Base-by-base conservation (phyloP, 2,329 filamentous ascomycete genomes). In the Colletotrichum tropicale region DNA sequence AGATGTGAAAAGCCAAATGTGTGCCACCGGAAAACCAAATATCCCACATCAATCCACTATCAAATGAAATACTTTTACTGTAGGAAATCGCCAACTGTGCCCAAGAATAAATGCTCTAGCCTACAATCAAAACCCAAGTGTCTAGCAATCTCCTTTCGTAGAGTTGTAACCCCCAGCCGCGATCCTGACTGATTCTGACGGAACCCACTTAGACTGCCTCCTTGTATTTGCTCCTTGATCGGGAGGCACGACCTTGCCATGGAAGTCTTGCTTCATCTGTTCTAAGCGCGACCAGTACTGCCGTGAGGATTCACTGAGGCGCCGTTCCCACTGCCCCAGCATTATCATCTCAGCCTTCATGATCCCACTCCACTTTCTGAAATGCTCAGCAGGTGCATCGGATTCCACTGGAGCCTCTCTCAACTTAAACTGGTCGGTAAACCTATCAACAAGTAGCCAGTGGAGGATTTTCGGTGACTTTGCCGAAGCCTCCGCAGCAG, bases 261-360 rank as follows among this genome's bases (percentile, higher is more conserved):
- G 0, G 6, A 48, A 21, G 0, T 2, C 6, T 48, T 4, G 10
- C 43, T 8, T 48, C 18, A 48, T 48, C 1, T 3, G 18, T 48
- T 4, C 43, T 21, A 48, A 13, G 0, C n/a, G 43, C 2, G 43
- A 48, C 10, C 6, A 48, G n/a, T 48, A 48, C 9, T 48, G 43
- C 0, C 9, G 43, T 0, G 18, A 48, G 5, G 43, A 21, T 1
- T 48, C 43, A 21, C 2, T n/a, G 0, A n/a, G 0, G 0, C n/a
- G 18, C 0, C 43, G 18, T 48, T 48, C 43, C 43, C 43, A 48
- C 6, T 2, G n/a, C 13, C 43, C 43, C 0, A 48, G 1, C 0
- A 48, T n/a, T 2, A 21, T 5, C 43, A 48, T 48, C 43, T 48
- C 43, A 48, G 43, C 43, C n/a, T 48, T 48, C 2, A 3, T 3